Evolutionary conservation across 805 yeast genomes (phyloP), one percentile per base, ranked within the genome.

Genomic region (Torulaspora maleeae): DNA sequence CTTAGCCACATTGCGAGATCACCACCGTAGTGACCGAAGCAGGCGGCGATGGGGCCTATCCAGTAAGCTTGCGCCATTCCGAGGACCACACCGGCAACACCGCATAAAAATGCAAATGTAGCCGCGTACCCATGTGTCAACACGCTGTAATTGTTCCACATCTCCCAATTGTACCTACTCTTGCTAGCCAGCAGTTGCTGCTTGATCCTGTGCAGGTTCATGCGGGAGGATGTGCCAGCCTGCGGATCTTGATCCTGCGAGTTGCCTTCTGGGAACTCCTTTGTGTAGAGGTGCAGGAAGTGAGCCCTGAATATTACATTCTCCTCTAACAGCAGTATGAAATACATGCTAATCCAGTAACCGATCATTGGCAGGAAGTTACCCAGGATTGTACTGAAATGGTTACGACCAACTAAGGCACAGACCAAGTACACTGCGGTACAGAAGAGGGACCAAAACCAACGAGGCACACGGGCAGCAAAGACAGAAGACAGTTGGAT

Each of bases 301-400:
- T 67, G 55, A 38, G 64, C 73, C 59, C 96, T 74, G 69, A 87
- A 87, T 13, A 86, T 72, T 3, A 74, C 45, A 58, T 86, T 86
- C 61, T 87, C 96, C 52, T 84, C 86, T 2, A 86, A 48, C 27
- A 86, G 65, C 36, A 87, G 61, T n/a, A 78, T 75, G 55, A 82
- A 78, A 63, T 87, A 88, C 68, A 87, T 85, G 47, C 90, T 78
- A 45, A 86, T 78, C 96, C 96, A 87, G 67, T 87, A 87, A 1
- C 95, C 95, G 47, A 87, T 77, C 95, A 87, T 87, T 8, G 96
- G 95, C 56, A 87, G 69, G 66, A 87, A 87, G 58, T 87, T 87
- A 9, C 87, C 80, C 53, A 87, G 69, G 48, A 88, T 86, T 2
- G 79, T 72, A 45, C 86, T 72, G 60, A 88, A 83, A 54, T 82